Conservation (phyloP, 1,284 basidiomycete genomes). For the Melampsora americana region DNA sequence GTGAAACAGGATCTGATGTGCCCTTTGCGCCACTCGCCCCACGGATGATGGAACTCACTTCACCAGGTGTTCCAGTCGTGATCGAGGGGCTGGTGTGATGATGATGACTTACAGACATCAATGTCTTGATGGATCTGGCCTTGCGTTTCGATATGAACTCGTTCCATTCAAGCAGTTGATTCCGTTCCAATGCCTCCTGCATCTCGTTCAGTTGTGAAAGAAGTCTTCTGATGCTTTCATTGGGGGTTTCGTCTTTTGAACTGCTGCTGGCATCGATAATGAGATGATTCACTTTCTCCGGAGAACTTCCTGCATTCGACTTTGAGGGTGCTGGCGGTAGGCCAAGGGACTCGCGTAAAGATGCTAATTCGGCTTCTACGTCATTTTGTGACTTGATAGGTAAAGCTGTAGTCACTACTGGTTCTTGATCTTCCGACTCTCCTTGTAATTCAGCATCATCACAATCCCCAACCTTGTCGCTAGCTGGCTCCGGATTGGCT, state of each 20-base stretch:
- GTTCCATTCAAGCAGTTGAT: constrained; percentile 80
- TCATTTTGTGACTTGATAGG: constrained; percentile 41
- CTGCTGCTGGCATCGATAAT: neutral
- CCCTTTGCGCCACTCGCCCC: neutral
- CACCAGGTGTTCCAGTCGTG: constrained; percentile 49
- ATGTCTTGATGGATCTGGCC: constrained; percentile 28
- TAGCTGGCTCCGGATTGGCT: no score
- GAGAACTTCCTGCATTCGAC: neutral
- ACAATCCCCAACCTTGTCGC: no score
- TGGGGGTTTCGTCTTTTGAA: constrained; percentile 52
- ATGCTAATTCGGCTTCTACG: constrained; percentile 40
- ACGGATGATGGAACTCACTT: constrained; percentile 56
- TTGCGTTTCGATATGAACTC: constrained; percentile 67
- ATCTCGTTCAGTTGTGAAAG: constrained; percentile 77
- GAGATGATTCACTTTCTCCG: neutral
- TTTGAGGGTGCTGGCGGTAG: constrained; percentile 4
- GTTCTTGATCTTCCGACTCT: constrained; percentile 23
- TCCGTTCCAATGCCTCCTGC: constrained; percentile 75
- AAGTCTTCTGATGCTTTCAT: constrained; percentile 70
- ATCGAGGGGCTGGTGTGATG: constrained; percentile 43
- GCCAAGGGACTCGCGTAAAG: constrained; percentile 28
- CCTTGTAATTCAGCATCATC: constrained; percentile 6
- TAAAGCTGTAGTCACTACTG: constrained; percentile 37
- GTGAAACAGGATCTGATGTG: constrained; percentile 11
- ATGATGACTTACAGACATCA: neutral